Base-by-base conservation (phyloP, 805 yeast species). In the Tetrapisispora iriomotensis region DNA sequence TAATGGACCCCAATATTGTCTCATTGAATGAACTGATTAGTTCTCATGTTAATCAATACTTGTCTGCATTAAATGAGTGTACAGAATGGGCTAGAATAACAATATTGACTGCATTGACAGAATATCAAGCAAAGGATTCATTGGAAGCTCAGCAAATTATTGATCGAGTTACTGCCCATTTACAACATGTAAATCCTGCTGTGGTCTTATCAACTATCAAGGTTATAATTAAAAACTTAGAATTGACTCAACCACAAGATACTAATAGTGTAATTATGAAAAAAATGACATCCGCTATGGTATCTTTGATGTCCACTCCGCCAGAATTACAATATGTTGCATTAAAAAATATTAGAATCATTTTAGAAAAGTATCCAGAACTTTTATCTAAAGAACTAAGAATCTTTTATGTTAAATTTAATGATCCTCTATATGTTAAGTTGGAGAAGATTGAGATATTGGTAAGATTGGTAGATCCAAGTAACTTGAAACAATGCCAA, bases 81-180 rank as follows among this genome's bases (percentile, higher is more conserved):
- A 88, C 97, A 0, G 99, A 92, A 65, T 92, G 99, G 99, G 98
- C 98, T 9, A 74, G 98, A 54, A 82, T 92, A 47, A 76, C 96
- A 1, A 83, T 92, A 32, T 68, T 92, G 43, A 75, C 83, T 1
- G 87, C 95, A 1, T 64, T 92, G 46, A 71, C 86, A 6, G 88
- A 81, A 34, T 90, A 80, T 58, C 56, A 66, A 5, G 69, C 94
- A 0, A 51, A 56, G 2, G 74, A 70, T 34, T 57, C 65, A 2
- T 66, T 71, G 13, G 95, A 88, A 56, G 87, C 94, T 2, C 77
- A 73, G 44, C 87, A 84, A 54, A 84, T 90, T 39, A 74, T 90
- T 45, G 96, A 90, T 53, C 72, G 95, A 45, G 87, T 86, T 8
- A 74, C 84, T 8, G 97, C 98, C 12, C 97, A 92, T 64, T 73